A percentile compares a stretch with the other conserved stretches of the same genome.
Conservation (phyloP, 208 protist species). For the Leishmania amazonensis region DNA sequence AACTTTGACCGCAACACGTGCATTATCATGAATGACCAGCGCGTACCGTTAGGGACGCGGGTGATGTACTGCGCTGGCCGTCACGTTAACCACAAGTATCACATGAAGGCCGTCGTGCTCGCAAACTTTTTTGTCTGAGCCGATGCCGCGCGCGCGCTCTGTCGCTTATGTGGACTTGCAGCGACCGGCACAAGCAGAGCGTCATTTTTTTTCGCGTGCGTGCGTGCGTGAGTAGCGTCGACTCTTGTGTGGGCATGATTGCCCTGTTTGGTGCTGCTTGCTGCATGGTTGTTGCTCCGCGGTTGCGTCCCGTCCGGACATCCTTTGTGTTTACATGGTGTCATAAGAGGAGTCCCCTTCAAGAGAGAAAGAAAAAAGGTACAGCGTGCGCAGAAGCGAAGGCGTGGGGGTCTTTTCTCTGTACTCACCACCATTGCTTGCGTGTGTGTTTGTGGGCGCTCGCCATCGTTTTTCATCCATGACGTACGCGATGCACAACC, state of each 20-base stretch:
- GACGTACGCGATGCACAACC: background rate
- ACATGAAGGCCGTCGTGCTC: conserved; percentile 91
- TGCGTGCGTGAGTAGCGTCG: background rate
- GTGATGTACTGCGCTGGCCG: conserved; percentile 93
- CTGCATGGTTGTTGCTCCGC: background rate
- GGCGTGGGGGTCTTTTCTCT: background rate
- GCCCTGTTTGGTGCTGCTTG: background rate
- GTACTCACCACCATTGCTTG: background rate
- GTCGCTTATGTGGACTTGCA: background rate
- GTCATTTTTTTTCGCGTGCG: no score
- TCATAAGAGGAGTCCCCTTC: background rate
- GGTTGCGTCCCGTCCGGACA: background rate
- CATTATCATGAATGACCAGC: conserved; percentile 92
- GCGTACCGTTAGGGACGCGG: conserved; percentile 85
- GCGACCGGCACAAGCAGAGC: background rate
- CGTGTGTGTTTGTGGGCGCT: background rate
- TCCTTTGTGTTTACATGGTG: background rate
- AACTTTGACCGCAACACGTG: conserved; percentile 94
- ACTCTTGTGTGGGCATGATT: background rate
- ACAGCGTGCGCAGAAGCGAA: background rate
- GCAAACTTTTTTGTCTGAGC: conserved; percentile 92
- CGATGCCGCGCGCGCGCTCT: background rate
- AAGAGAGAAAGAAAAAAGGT: background rate
- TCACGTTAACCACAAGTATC: conserved; percentile 93
- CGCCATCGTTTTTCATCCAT: background rate